Evolutionary conservation across 1,284 basidiomycete species (phyloP).

Genomic region (Xerocomus alliaceus): DNA sequence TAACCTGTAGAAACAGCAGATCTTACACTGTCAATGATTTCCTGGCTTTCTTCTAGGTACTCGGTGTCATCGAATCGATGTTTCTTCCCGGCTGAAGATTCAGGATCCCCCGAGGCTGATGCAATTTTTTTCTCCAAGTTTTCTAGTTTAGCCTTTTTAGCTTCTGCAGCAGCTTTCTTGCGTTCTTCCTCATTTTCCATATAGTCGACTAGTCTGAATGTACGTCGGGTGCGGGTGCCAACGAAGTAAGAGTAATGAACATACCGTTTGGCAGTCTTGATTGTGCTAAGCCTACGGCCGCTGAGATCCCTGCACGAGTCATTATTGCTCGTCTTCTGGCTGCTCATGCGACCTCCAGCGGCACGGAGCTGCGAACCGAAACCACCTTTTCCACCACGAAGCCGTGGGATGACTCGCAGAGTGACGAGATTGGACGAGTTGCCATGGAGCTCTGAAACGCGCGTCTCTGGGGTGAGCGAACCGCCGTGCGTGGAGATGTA

Average conservation of each 20-base stretch:
- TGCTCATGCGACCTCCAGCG: conserved; percentile 96
- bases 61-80: conserved; percentile 91
- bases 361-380: conserved; percentile 97
- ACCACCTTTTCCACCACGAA: conserved; percentile 94
- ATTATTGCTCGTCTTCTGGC: conserved; percentile 93
- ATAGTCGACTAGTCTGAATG: conserved; percentile 82
- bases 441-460: conserved; percentile 53
- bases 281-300: conserved; percentile 87
- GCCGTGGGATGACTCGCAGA: conserved; percentile 69
- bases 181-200: conserved; percentile 86
- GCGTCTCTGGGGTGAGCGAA: conserved; percentile 47
- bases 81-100: conserved; percentile 74
- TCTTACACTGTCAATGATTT: conserved; percentile 92
- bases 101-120: conserved; percentile 56
- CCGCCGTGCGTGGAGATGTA: conserved; percentile 62
- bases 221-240: conserved; percentile 12
- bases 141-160: conserved; percentile 86
- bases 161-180: conserved; percentile 79
- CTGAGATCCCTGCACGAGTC: conserved; percentile 95
- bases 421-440: conserved; percentile 55
- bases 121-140: conserved; percentile 83
- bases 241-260: conserved; percentile 17
- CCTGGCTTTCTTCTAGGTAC: conserved; percentile 90
- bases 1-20: conserved; percentile 85
- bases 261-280: conserved; percentile 95